These are phyloP conservation scores for Amanita molliuscula DNA, from an alignment of 768 basidiomycete species.

Conservation along the genomic window DNA sequence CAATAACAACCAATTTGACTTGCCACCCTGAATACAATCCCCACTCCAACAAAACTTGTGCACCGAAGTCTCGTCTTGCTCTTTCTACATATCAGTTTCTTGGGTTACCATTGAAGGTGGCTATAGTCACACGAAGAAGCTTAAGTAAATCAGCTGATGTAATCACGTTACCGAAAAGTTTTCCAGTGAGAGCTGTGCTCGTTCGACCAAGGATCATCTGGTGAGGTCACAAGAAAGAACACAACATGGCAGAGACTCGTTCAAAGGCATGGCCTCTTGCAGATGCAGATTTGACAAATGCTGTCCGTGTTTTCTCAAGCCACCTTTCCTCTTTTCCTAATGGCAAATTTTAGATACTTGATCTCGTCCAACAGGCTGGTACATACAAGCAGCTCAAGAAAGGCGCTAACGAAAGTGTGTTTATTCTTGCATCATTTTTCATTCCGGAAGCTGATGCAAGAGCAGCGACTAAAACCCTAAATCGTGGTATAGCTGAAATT, in stretches of 20 bases:
- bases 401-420: slow-evolving; percentile 92
- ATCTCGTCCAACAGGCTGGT: slow-evolving; percentile 90
- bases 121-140: no score
- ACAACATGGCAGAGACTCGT: slow-evolving; percentile 53
- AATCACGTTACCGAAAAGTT: no score
- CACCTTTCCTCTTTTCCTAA: not conserved
- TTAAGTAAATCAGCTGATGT: no score
- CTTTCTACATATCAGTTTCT: slow-evolving; percentile 29
- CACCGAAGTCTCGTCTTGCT: slow-evolving; percentile 41
- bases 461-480: slow-evolving; percentile 92
- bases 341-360: slow-evolving; percentile 60
- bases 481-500: slow-evolving; percentile 96
- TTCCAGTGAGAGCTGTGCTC: not conserved
- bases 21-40: slow-evolving; percentile 29
- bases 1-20: no score
- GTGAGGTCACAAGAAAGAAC: slow-evolving; percentile 58
- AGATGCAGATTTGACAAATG: slow-evolving; percentile 80
- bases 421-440: not conserved
- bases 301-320: slow-evolving; percentile 35
- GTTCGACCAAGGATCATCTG: slow-evolving; percentile 78
- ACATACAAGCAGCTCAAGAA: slow-evolving; percentile 99
- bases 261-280: slow-evolving; percentile 88
- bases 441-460: slow-evolving; percentile 8
- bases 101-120: slow-evolving; percentile 1
- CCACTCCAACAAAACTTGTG: slow-evolving; percentile 33